Evolutionary conservation across 352 stramenopile species (phyloP).

Genomic region (Peronosclerospora sorghi): DNA sequence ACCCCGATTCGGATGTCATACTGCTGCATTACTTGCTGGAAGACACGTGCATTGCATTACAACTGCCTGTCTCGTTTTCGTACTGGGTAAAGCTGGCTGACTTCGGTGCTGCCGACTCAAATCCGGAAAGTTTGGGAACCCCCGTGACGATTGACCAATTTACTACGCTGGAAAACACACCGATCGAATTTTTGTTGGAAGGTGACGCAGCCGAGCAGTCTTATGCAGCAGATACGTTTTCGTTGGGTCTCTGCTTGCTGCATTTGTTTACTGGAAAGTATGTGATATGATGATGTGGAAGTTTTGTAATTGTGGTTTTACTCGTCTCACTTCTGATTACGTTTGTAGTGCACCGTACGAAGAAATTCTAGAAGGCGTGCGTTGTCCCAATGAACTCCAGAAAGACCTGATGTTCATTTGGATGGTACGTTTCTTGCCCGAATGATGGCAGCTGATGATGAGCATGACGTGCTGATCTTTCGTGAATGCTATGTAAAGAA

Average conservation of each 20-base stretch:
- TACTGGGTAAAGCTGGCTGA: conserved; percentile 96
- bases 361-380: conserved; percentile 91
- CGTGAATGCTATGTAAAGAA: conserved; percentile 13
- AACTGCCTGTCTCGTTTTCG: conserved; percentile 45
- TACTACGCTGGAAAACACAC: conserved; percentile 97
- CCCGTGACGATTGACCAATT: conserved; percentile 91
- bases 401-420: conserved; percentile 83
- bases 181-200: conserved; percentile 91
- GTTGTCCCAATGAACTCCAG: conserved; percentile 81
- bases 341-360: conserved; percentile 89
- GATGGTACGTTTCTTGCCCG: conserved; percentile 36
- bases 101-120: conserved; percentile 93
- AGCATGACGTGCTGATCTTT: not conserved
- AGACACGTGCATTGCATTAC: conserved; percentile 40
- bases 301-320: not conserved
- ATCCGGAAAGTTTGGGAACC: conserved; percentile 75
- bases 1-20: conserved; percentile 24
- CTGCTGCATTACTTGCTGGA: conserved; percentile 59
- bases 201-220: conserved; percentile 86
- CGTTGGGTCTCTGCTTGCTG: conserved; percentile 90
- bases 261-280: conserved; percentile 94
- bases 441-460: not conserved
- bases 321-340: conserved; percentile 1
- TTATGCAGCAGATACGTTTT: conserved; percentile 92
- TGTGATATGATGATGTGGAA: not conserved